Percentiles rank a stretch among this genome's conserved stretches.
These are phyloP conservation scores for Tylopilus cervinicoccineus DNA, from an alignment of 768 basidiomycete species.

Conservation along the genomic window DNA sequence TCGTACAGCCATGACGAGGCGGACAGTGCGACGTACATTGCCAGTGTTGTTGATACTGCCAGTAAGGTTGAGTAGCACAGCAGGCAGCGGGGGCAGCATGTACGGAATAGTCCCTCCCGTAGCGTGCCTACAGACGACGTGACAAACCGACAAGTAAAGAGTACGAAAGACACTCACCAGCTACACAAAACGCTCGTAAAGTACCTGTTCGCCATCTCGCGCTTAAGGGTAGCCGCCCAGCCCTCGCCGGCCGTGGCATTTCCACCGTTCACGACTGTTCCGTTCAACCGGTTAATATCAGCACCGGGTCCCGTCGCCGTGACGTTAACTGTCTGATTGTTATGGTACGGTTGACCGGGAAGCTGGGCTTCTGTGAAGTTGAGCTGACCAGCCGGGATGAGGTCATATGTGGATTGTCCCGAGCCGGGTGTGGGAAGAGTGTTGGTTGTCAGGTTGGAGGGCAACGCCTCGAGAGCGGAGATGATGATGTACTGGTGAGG, in stretches of 20 bases:
- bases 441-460: slow-evolving; percentile 61
- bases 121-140: slow-evolving; percentile 51
- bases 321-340: slow-evolving; percentile 38
- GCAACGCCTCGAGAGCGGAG: slow-evolving; percentile 70
- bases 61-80: slow-evolving; percentile 66
- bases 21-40: slow-evolving; percentile 48
- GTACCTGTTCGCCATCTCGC: slow-evolving; percentile 84
- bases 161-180: slow-evolving; percentile 49
- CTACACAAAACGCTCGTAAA: slow-evolving; percentile 80
- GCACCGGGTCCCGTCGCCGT: slow-evolving; percentile 50
- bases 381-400: slow-evolving; percentile 81
- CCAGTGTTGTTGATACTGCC: slow-evolving; percentile 64
- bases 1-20: too few species aligned
- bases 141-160: background rate
- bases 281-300: slow-evolving; percentile 54
- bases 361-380: slow-evolving; percentile 66
- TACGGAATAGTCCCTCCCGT: slow-evolving; percentile 83
- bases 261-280: slow-evolving; percentile 65
- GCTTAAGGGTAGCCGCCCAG: slow-evolving; percentile 58
- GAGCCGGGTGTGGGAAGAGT: slow-evolving; percentile 47
- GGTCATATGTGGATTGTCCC: slow-evolving; percentile 56
- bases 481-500: slow-evolving; percentile 81
- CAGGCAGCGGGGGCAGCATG: slow-evolving; percentile 65
- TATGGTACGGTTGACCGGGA: slow-evolving; percentile 58
- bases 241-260: slow-evolving; percentile 57